phyloP scores from a whole-genome alignment of 169 alveolate species.

The Cryptosporidium andersoni region DNA sequence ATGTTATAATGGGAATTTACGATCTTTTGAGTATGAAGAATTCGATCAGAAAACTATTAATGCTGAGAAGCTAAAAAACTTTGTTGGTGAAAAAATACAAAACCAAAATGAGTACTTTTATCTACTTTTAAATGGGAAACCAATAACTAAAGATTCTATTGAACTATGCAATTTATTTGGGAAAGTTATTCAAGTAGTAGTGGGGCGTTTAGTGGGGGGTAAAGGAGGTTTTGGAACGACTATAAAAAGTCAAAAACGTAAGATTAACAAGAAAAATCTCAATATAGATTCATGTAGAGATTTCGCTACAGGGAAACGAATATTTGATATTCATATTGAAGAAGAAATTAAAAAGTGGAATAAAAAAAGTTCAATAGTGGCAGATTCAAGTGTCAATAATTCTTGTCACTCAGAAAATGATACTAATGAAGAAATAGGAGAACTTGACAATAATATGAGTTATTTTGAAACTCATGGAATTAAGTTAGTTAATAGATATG shows the following conservation, averaged over 20 bases:
- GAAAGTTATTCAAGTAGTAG: constrained; percentile 33
- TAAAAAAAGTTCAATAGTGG: neutral
- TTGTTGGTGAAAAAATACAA: constrained; percentile 34
- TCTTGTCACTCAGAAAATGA: neutral
- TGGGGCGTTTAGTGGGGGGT: constrained; percentile 47
- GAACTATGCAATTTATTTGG: constrained; percentile 25
- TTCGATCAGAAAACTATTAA: neutral
- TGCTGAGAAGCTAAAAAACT: constrained; percentile 6
- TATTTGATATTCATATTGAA: constrained; percentile 9
- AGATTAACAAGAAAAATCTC: constrained; percentile 27
- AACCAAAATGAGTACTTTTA: constrained; percentile 42
- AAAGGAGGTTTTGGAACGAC: constrained; percentile 72
- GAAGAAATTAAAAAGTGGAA: neutral
- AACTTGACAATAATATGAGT: neutral
- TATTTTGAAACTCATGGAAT: constrained; percentile 41
- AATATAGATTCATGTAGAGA: constrained; percentile 36
- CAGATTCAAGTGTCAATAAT: neutral
- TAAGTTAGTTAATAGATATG: constrained; percentile 50
- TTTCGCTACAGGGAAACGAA: constrained; percentile 48
- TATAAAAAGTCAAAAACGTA: constrained; percentile 54
- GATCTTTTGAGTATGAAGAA: constrained; percentile 2
- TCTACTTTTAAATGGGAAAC: constrained; percentile 54
- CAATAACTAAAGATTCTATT: constrained; percentile 17
- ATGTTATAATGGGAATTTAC: neutral
- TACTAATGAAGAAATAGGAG: neutral